These are phyloP conservation scores for Luffa aegyptiaca DNA, from an alignment of 306 rosid species.

Conservation along the genomic window DNA sequence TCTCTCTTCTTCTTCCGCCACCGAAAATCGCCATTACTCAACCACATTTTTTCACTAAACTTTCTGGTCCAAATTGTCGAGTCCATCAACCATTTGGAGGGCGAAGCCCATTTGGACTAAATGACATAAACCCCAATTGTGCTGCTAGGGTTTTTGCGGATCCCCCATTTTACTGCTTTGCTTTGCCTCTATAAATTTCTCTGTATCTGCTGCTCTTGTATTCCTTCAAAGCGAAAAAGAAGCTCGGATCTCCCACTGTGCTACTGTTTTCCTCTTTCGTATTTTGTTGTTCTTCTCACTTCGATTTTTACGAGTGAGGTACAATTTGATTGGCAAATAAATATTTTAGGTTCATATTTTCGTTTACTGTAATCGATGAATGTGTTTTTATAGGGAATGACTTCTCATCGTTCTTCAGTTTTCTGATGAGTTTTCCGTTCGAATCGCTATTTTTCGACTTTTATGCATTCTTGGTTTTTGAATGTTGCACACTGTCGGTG, in stretches of 20 bases:
- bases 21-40: too few relatives aligned
- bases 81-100: neutral
- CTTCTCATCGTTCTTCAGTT: neutral
- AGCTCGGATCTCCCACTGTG: neutral
- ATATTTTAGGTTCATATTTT: neutral
- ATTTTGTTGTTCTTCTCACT: neutral
- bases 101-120: neutral
- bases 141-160: neutral
- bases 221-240: neutral
- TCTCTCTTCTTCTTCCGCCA: too few relatives aligned
- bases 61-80: too few relatives aligned
- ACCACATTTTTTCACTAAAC: too few relatives aligned
- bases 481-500: neutral
- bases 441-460: neutral
- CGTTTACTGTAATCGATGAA: neutral
- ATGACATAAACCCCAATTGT: neutral
- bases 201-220: neutral
- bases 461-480: neutral
- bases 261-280: neutral
- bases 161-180: neutral
- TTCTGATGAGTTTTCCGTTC: neutral
- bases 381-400: neutral
- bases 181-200: neutral
- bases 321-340: neutral
- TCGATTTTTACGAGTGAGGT: neutral